Evolutionary conservation across 345 rosid species (phyloP).

Genomic region (Citrus glauca): DNA sequence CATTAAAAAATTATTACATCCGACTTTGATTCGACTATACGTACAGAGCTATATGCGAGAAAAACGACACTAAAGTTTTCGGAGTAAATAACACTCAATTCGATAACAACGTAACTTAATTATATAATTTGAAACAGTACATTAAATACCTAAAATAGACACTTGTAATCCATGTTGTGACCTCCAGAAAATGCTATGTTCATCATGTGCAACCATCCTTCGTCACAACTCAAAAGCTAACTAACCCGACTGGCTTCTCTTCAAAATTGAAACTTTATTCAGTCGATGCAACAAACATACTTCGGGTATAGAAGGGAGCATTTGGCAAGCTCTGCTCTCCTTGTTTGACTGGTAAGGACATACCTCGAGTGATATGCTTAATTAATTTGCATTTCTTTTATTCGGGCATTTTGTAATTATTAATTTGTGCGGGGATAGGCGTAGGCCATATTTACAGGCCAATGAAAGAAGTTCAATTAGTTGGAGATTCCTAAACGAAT

Average conservation of each 20-base stretch:
- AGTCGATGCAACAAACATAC: too few relatives aligned
- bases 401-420: too few relatives aligned
- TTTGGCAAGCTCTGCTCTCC: too few relatives aligned
- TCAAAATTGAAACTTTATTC: too few relatives aligned
- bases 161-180: accelerated
- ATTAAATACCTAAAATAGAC: accelerated
- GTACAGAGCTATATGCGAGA: not conserved
- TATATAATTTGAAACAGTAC: too few relatives aligned
- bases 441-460: not conserved
- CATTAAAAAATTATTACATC: not conserved
- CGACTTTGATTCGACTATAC: not conserved
- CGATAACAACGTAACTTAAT: not conserved
- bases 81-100: not conserved
- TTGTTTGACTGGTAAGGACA: too few relatives aligned
- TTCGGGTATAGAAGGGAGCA: too few relatives aligned
- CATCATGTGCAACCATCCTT: too few relatives aligned
- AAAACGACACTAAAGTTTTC: not conserved
- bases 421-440: not conserved
- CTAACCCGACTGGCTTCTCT: too few relatives aligned
- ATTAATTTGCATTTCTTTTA: too few relatives aligned
- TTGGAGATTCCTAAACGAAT: not conserved
- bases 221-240: too few relatives aligned
- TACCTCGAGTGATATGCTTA: too few relatives aligned
- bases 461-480: not conserved
- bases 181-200: accelerated